Conservation (phyloP, 768 basidiomycete species). For the Auricularia cornea region DNA sequence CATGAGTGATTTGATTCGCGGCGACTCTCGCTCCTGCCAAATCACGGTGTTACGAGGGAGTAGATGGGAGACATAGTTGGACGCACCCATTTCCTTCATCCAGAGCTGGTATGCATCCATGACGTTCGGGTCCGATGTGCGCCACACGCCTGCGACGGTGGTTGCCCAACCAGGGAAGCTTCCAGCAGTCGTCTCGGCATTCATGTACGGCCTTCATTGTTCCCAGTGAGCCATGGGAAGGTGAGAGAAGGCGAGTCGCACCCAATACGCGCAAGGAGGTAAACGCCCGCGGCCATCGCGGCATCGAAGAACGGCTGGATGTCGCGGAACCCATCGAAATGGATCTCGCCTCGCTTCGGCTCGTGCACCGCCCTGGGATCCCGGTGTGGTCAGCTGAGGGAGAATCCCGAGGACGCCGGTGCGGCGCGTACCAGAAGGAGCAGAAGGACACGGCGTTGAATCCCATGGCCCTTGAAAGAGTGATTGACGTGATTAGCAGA, state of each 20-base stretch:
- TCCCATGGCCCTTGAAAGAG: constrained; percentile 38
- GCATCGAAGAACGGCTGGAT: not conserved
- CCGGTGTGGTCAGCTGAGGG: too few relatives aligned
- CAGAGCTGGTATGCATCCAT: constrained; percentile 17
- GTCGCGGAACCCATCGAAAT: not conserved
- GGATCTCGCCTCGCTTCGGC: not conserved
- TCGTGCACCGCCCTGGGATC: not conserved
- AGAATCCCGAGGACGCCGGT: too few relatives aligned
- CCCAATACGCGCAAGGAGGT: constrained; percentile 17
- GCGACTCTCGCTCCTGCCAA: constrained; percentile 33
- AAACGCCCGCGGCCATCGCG: not conserved
- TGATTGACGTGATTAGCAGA: too few relatives aligned
- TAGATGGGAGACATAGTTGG: too few relatives aligned
- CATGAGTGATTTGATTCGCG: constrained; percentile 48
- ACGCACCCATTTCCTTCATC: constrained; percentile 4
- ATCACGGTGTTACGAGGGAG: too few relatives aligned
- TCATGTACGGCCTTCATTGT: constrained; percentile 51
- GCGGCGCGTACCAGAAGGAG: constrained; percentile 32
- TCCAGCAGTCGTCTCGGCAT: constrained; percentile 30
- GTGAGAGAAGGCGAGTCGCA: constrained; percentile 9
- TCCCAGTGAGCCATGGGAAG: too few relatives aligned
- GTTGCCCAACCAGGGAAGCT: constrained; percentile 20
- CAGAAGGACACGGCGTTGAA: constrained; percentile 57
- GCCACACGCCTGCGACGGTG: constrained; percentile 13
- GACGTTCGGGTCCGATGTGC: constrained; percentile 14